These are phyloP conservation scores for Pyrenochaeta sp. DNA, from an alignment of 2,329 filamentous ascomycete species.

Conservation along the genomic window DNA sequence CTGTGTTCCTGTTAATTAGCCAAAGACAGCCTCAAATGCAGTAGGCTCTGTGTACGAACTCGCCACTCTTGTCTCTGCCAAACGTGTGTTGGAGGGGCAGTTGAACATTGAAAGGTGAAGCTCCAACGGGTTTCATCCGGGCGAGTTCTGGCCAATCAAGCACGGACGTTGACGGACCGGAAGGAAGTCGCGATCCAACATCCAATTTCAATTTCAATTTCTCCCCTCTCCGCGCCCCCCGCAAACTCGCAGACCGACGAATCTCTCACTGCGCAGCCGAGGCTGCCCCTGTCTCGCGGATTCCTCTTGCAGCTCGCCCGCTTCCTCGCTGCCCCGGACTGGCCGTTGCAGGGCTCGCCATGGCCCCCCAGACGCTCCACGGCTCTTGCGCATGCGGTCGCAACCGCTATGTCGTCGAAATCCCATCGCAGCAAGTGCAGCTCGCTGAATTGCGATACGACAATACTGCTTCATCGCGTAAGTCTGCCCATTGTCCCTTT, in stretches of 20 bases:
- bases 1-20: too few species aligned
- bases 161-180: constrained; percentile 10
- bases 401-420: constrained; percentile 78
- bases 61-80: too few species aligned
- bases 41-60: too few species aligned
- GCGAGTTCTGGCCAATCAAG: constrained; percentile 13
- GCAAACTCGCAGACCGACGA: constrained; percentile 12
- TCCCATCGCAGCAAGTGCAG: constrained; percentile 69
- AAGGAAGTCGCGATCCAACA: constrained; percentile 11
- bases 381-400: constrained; percentile 87
- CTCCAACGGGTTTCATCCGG: constrained; percentile 8
- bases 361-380: constrained; percentile 62
- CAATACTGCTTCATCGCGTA: constrained; percentile 74
- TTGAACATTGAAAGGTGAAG: background rate
- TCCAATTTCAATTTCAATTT: constrained; percentile 17
- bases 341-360: too few species aligned
- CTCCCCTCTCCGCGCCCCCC: constrained; percentile 11
- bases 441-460: constrained; percentile 72
- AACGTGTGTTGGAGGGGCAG: too few species aligned
- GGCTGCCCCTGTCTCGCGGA: background rate
- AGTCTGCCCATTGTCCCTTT: constrained; percentile 48
- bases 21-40: too few species aligned
- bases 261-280: background rate
- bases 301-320: too few species aligned
- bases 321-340: too few species aligned